A percentile compares a stretch with the other conserved stretches of the same genome.
Evolutionary conservation across 352 stramenopile species (phyloP).

Genomic region (Phytophthora pluvialis): DNA sequence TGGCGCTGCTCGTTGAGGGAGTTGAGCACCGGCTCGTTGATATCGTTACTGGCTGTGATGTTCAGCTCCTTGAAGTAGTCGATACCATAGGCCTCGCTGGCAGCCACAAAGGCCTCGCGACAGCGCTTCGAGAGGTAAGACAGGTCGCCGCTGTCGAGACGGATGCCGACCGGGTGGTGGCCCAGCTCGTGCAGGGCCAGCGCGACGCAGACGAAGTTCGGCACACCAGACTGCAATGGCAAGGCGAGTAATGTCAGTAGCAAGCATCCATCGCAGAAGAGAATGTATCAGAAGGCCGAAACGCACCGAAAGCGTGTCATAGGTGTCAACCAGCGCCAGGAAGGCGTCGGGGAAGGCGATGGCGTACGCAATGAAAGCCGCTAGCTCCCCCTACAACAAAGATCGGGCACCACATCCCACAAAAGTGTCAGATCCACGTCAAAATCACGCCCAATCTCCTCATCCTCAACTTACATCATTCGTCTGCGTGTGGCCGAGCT

Average conservation of each 20-base stretch:
- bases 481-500: constrained; percentile 73
- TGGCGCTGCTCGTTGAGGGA: constrained; percentile 95
- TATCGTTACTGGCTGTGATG: constrained; percentile 99
- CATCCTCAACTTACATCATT: constrained; percentile 67
- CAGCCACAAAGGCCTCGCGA: constrained; percentile 65
- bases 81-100: constrained; percentile 62
- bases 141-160: constrained; percentile 98
- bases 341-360: constrained; percentile 97
- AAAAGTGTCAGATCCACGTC: constrained; percentile 11
- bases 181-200: constrained; percentile 93
- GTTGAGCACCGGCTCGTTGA: constrained; percentile 98
- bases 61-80: constrained; percentile 84
- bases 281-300: neutral
- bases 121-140: constrained; percentile 94
- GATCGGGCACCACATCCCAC: neutral
- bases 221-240: constrained; percentile 85
- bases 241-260: constrained; percentile 21
- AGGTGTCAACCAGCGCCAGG: constrained; percentile 98
- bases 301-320: constrained; percentile 94
- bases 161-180: constrained; percentile 93
- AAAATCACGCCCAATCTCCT: neutral
- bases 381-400: constrained; percentile 93
- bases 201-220: constrained; percentile 98
- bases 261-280: neutral
- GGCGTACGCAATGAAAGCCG: constrained; percentile 98